Evolutionary conservation across 2,329 filamentous ascomycete species (phyloP), one percentile per base, ranked within the genome.

Genomic region (Colletotrichum plurivorum): DNA sequence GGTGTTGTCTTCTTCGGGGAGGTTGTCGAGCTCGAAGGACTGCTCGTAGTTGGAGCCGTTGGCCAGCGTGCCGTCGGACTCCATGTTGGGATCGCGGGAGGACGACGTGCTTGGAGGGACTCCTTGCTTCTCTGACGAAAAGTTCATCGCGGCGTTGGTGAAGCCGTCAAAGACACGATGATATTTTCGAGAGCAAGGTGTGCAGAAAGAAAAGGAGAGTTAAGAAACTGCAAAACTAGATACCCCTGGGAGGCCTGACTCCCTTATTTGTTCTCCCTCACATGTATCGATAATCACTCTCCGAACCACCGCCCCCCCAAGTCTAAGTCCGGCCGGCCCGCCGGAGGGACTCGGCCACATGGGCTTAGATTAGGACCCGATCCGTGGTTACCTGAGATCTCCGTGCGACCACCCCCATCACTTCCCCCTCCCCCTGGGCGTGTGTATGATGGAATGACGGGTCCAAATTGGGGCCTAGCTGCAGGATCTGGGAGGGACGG

Each of bases 1-100:
- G 60, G 62, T 69, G 31, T 27, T 36, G 20, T 49, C 27, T 20
- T 69, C 49, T 22, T 49, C 84, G 79, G 10, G 55, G 46, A 66
- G 5, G 10, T 18, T 27, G 43, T 7, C 22, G 25, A 64, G 49
- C 22, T 69, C 65, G 13, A 71, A 27, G 18, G 68, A 71, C 25
- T 51, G 68, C 68, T 71, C 65, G 22, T 69, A 69, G 41, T 63
- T 61, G 55, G 66, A 69, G 48, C 55, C 66, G 51, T 48, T 49
- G 36, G 20, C 46, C 16, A 69, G 65, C 22, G 65, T 71, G 51
- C 64, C 68, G 46, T 71, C 68, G 39, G 68, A 71, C 45, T 71
- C 65, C 68, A 71, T 71, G 65, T 49, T 63, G 65, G 46, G 62
- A 39, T 31, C 62, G 39, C 55, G 41, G 5, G 41, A 36, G 13